Conservation (phyloP, 1,284 basidiomycete species). For the Melampsora americana region DNA sequence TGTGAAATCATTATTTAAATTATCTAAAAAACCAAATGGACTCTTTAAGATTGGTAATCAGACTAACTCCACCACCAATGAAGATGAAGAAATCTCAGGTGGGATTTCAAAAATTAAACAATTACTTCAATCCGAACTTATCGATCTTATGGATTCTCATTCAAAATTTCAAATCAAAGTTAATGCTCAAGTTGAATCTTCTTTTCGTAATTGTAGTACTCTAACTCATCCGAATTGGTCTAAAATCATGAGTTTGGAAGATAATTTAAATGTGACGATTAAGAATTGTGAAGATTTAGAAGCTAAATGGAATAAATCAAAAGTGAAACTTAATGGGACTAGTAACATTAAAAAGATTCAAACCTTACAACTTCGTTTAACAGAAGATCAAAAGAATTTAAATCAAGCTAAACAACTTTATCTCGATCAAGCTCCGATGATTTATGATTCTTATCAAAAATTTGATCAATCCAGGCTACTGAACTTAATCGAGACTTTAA, state of each 20-base stretch:
- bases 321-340: background rate
- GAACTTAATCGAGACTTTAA: conserved; percentile 18
- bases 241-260: conserved; percentile 8
- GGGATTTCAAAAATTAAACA: background rate
- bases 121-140: conserved; percentile 15
- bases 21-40: conserved; percentile 48
- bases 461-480: conserved; percentile 12
- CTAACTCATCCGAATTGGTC: background rate
- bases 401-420: conserved; percentile 27
- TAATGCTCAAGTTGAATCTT: background rate
- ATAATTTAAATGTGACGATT: conserved; percentile 1
- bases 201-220: conserved; percentile 2
- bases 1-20: conserved; percentile 58
- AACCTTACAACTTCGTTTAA: conserved; percentile 7
- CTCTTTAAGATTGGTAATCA: background rate
- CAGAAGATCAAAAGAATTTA: conserved; percentile 24
- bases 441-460: conserved; percentile 10
- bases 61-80: background rate
- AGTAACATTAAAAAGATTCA: conserved; percentile 20
- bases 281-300: conserved; percentile 28
- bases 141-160: conserved; percentile 8
- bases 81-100: background rate
- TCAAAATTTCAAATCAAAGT: conserved; percentile 6
- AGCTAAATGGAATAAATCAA: conserved; percentile 11
- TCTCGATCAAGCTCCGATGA: background rate